These are phyloP conservation scores for Crotalaria pallida DNA, from an alignment of 306 rosid genomes.

Conservation along the genomic window DNA sequence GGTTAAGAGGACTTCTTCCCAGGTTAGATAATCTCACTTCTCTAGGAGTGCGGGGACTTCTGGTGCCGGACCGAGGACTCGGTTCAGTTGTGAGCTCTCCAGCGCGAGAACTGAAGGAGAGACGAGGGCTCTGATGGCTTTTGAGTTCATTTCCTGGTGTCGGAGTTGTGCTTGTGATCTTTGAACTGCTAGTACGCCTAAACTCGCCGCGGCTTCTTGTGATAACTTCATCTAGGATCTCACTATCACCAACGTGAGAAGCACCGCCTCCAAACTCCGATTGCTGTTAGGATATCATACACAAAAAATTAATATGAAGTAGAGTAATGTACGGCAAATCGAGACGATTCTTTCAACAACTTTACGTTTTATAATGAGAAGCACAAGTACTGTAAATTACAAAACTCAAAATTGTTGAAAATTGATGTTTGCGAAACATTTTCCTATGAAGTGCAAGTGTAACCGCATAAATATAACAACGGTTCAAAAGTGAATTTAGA, in stretches of 20 bases:
- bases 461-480: not conserved
- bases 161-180: conserved; percentile 69
- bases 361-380: too few species aligned
- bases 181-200: conserved; percentile 74
- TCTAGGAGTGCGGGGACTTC: conserved; percentile 57
- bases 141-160: conserved; percentile 50
- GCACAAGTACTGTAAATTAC: too few species aligned
- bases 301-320: not conserved
- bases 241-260: conserved; percentile 57
- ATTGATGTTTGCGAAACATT: too few species aligned
- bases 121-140: conserved; percentile 49
- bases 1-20: conserved; percentile 66
- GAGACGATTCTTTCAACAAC: too few species aligned
- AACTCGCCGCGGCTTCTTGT: conserved; percentile 96
- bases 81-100: conserved; percentile 50
- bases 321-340: too few species aligned
- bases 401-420: too few species aligned
- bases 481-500: not conserved
- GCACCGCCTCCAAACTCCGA: conserved; percentile 67
- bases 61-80: conserved; percentile 62
- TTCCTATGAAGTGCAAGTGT: not conserved
- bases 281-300: conserved; percentile 47
- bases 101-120: conserved; percentile 50
- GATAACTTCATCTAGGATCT: conserved; percentile 76
- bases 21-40: conserved; percentile 47